A percentile compares a stretch with the other conserved stretches of the same genome.
Evolutionary conservation across 75 land plant genomes (phyloP).

Genomic region (Azolla pinnata): DNA sequence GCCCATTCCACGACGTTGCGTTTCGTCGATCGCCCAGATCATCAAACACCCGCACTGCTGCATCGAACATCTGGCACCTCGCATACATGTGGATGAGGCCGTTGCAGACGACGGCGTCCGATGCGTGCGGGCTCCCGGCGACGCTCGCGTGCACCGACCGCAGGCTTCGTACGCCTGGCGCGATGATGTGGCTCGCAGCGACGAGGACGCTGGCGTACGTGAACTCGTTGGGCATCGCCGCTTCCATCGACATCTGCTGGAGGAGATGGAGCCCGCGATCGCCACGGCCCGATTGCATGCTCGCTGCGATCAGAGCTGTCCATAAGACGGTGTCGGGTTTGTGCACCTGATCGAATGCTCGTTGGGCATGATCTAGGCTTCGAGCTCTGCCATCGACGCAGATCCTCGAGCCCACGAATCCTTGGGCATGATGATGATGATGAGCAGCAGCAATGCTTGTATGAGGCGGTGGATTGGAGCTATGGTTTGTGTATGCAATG

Average conservation of each 20-base stretch:
- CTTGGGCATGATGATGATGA: too few species aligned
- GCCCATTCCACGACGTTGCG: background rate
- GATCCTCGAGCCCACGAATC: too few species aligned
- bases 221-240: conserved; percentile 25
- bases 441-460: too few species aligned
- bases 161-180: background rate
- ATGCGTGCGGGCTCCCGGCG: background rate
- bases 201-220: conserved; percentile 33
- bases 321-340: conserved; percentile 13
- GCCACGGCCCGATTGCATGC: conserved; percentile 11
- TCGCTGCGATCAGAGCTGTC: conserved; percentile 27
- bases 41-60: background rate
- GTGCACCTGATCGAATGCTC: background rate
- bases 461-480: too few species aligned
- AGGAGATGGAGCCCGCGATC: conserved; percentile 11
- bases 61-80: background rate
- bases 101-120: background rate
- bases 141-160: background rate
- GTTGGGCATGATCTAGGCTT: background rate
- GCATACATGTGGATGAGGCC: conserved; percentile 2
- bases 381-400: too few species aligned
- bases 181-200: conserved; percentile 2
- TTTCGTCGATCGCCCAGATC: background rate
- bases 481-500: too few species aligned
- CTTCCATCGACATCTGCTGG: conserved; percentile 16